Conservation (phyloP, 306 rosid species). For the Macrotyloma uniflorum region DNA sequence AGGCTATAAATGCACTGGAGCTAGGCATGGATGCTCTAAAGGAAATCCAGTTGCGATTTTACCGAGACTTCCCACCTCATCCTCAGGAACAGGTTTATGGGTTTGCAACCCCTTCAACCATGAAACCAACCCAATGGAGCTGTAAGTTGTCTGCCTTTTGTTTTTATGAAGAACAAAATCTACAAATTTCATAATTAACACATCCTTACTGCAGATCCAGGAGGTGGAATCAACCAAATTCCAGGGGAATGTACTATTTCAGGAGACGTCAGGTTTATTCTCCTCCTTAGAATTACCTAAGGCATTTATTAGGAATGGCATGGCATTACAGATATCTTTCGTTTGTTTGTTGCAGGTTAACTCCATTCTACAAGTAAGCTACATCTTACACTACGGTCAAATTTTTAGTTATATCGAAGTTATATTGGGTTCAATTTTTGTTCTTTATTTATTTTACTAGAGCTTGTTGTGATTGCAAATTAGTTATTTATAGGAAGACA, state of each 20-base stretch:
- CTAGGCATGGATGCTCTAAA: constrained; percentile 90
- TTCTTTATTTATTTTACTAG: constrained; percentile 5
- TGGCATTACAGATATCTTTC: constrained; percentile 28
- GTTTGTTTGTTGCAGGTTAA: constrained; percentile 66
- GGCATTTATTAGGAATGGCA: constrained; percentile 18
- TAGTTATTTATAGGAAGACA: neutral
- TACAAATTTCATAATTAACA: constrained; percentile 8
- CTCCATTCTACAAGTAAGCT: constrained; percentile 95
- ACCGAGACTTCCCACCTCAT: constrained; percentile 93
- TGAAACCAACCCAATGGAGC: constrained; percentile 98
- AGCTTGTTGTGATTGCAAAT: constrained; percentile 26
- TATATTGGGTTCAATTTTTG: constrained; percentile 26
- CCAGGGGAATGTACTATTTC: constrained; percentile 89
- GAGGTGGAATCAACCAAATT: constrained; percentile 97
- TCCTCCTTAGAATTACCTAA: constrained; percentile 26
- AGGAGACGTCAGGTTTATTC: constrained; percentile 89
- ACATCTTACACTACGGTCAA: constrained; percentile 31
- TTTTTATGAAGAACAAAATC: constrained; percentile 2
- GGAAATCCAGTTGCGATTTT: constrained; percentile 77
- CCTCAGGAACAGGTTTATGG: constrained; percentile 78
- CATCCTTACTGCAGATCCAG: constrained; percentile 68
- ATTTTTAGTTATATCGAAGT: constrained; percentile 28
- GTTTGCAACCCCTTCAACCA: constrained; percentile 93
- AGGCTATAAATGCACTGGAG: constrained; percentile 93
- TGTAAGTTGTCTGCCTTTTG: constrained; percentile 57